phyloP scores from a whole-genome alignment of 2,329 filamentous ascomycete species.

The Colletotrichum horii region DNA sequence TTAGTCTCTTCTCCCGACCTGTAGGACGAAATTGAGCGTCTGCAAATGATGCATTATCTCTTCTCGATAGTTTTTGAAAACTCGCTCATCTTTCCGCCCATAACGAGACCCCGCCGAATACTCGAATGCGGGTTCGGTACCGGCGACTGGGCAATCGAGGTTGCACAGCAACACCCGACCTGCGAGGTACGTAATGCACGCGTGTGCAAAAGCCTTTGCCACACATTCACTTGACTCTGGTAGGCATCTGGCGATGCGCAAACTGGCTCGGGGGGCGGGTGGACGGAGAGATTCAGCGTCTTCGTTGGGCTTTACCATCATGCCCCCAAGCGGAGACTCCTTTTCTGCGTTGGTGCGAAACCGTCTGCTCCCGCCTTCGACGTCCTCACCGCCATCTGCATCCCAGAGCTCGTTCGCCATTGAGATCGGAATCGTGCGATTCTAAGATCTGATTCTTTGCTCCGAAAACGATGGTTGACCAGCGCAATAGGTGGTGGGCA shows the following conservation, averaged over 20 bases:
- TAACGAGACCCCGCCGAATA: slow-evolving; percentile 61
- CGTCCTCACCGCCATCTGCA: neutral
- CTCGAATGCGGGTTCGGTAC: slow-evolving; percentile 77
- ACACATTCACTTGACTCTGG: neutral
- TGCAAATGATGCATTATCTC: slow-evolving; percentile 67
- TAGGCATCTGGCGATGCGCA: neutral
- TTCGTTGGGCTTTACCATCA: neutral
- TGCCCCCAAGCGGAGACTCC: neutral
- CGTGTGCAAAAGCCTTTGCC: neutral
- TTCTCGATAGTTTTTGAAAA: slow-evolving; percentile 69
- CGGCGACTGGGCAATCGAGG: slow-evolving; percentile 73
- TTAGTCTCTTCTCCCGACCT: slow-evolving; percentile 7
- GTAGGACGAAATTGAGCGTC: slow-evolving; percentile 71
- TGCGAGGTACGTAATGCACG: slow-evolving; percentile 60
- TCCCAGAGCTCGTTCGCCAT: neutral
- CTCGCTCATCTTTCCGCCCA: slow-evolving; percentile 72
- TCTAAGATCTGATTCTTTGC: neutral
- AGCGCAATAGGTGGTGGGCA: slow-evolving; percentile 65
- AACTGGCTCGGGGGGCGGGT: neutral
- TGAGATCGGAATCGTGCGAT: neutral
- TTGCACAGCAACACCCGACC: slow-evolving; percentile 66
- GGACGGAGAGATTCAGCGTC: neutral
- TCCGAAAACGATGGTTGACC: slow-evolving; percentile 13
- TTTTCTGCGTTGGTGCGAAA: neutral
- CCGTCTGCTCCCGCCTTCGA: neutral